Evolutionary conservation across 352 stramenopile genomes (phyloP).

Genomic region (Globisporangium nagaii): DNA sequence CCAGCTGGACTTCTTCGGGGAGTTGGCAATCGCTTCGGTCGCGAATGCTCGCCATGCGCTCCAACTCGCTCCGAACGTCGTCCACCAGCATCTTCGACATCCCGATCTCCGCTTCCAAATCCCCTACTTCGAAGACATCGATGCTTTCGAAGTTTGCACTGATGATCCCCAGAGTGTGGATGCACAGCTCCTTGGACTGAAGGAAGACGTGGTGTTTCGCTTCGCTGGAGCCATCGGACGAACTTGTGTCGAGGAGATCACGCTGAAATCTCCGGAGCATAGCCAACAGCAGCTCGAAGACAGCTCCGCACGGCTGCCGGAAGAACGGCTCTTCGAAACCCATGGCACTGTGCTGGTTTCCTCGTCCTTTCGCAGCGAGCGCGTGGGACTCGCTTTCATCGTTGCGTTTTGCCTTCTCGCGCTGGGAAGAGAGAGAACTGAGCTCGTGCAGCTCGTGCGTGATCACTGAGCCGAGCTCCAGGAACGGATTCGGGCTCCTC

Average conservation of each 20-base stretch:
- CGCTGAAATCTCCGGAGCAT: constrained; percentile 41
- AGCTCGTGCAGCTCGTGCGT: constrained; percentile 11
- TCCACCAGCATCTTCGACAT: constrained; percentile 27
- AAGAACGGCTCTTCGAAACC: constrained; percentile 78
- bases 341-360: constrained; percentile 3
- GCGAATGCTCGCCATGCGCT: constrained; percentile 36
- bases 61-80: constrained; percentile 38
- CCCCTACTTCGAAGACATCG: constrained; percentile 42
- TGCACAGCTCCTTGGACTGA: constrained; percentile 14
- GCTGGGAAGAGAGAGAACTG: constrained; percentile 1
- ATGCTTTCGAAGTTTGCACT: constrained; percentile 67
- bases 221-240: not conserved
- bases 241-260: not conserved
- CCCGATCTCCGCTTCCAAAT: constrained; percentile 27
- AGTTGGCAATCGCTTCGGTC: constrained; percentile 6
- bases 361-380: not conserved
- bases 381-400: not conserved
- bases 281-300: constrained; percentile 40
- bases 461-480: constrained; percentile 18
- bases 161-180: constrained; percentile 48
- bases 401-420: not conserved
- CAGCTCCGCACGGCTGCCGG: constrained; percentile 51
- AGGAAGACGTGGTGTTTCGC: not conserved
- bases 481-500: constrained; percentile 4
- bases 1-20: constrained; percentile 30